Percentiles rank a stretch among this genome's conserved stretches.
phyloP scores from a whole-genome alignment of 2,329 filamentous ascomycete species.

The Chrysoporthe cubensis region DNA sequence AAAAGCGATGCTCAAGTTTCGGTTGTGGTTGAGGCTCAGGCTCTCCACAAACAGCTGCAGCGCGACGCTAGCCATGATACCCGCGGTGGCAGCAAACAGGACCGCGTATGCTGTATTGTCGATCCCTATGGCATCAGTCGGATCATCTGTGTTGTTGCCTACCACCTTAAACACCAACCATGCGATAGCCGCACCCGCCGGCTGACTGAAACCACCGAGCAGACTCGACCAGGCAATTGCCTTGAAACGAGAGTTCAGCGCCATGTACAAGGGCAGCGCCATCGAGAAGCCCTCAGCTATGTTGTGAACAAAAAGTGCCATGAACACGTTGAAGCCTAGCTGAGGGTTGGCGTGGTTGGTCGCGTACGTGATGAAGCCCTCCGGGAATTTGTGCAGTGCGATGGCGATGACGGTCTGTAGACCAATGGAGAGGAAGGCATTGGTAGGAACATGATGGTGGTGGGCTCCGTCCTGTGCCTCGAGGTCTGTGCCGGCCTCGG shows the following conservation, averaged over 20 bases:
- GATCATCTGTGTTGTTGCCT: conserved; percentile 39
- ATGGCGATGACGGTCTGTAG: conserved; percentile 95
- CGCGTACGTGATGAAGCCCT: conserved; percentile 86
- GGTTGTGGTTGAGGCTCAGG: conserved; percentile 78
- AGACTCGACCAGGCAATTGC: conserved; percentile 85
- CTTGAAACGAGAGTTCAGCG: conserved; percentile 75
- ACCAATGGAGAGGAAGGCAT: conserved; percentile 93
- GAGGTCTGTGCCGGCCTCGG: conserved; percentile 43
- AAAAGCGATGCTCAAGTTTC: conserved; percentile 76
- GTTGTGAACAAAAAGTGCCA: conserved; percentile 97
- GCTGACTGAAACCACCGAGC: conserved; percentile 85
- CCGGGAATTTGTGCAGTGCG: conserved; percentile 93
- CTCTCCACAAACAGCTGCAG: conserved; percentile 88
- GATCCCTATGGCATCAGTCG: conserved; percentile 42
- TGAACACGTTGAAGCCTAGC: conserved; percentile 88
- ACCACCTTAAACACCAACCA: conserved; percentile 84
- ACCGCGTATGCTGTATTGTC: conserved; percentile 70
- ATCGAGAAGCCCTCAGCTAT: conserved; percentile 97
- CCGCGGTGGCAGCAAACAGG: conserved; percentile 87
- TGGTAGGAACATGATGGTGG: conserved; percentile 93
- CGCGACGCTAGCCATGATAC: conserved; percentile 94
- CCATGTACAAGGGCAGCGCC: conserved; percentile 90
- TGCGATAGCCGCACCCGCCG: conserved; percentile 81
- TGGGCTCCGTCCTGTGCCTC: conserved; percentile 56
- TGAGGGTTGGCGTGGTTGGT: conserved; percentile 94